Percentiles rank a stretch among this genome's conserved stretches.
These are phyloP conservation scores for Rhytidiadelphus loreus DNA, from an alignment of 225 moss, liverwort and hornwort species.

Conservation along the genomic window DNA sequence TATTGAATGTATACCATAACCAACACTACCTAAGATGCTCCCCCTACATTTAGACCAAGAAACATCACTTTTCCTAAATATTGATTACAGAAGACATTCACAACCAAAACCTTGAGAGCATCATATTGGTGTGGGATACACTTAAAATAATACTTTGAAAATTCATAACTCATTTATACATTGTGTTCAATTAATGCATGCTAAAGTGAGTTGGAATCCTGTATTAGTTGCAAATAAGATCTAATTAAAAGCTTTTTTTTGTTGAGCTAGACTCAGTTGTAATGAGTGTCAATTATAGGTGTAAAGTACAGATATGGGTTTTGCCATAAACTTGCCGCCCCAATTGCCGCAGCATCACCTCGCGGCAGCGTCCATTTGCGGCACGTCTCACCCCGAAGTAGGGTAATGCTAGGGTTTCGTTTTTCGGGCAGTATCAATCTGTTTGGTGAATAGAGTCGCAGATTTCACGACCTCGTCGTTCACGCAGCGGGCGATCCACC, in stretches of 20 bases:
- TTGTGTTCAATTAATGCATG: background rate
- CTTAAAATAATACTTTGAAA: background rate
- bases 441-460: background rate
- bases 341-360: background rate
- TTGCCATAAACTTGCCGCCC: background rate
- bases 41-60: background rate
- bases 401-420: background rate
- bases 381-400: background rate
- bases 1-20: background rate
- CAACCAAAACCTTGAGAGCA: background rate
- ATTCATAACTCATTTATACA: background rate
- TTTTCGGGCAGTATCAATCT: background rate
- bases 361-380: background rate
- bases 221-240: background rate
- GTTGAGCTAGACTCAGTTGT: no score
- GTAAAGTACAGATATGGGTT: background rate
- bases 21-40: background rate
- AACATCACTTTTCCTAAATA: background rate
- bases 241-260: background rate
- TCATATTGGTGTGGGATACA: background rate
- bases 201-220: background rate
- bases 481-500: background rate
- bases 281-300: no score
- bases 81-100: rapidly evolving
- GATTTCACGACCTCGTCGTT: background rate